Conservation (phyloP, 1,284 basidiomycete genomes). For the Trichosporon sp. region DNA sequence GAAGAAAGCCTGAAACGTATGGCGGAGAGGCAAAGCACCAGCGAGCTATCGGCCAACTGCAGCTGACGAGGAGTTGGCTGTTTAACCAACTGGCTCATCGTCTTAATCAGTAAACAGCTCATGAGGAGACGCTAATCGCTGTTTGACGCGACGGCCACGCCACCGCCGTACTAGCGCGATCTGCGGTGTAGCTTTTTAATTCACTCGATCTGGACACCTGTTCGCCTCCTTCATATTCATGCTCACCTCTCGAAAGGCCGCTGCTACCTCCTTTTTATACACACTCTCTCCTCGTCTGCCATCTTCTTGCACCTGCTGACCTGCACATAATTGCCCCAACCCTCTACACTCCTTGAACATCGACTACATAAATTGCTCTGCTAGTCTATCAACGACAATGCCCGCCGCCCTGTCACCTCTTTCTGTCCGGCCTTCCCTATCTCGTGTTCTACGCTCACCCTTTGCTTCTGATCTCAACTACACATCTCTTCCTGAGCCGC, state of each 20-base stretch:
- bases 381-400: neutral
- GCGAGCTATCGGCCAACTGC: no score
- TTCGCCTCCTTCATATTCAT: no score
- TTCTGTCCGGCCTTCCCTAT: neutral
- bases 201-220: no score
- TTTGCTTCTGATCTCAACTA: neutral
- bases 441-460: neutral
- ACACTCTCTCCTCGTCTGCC: neutral
- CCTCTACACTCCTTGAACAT: neutral
- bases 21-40: no score
- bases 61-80: no score
- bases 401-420: neutral
- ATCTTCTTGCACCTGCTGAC: neutral
- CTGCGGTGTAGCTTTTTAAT: no score
- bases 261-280: neutral
- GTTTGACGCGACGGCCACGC: no score
- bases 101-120: no score
- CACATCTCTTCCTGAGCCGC: neutral
- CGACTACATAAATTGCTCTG: neutral
- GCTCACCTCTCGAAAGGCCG: neutral
- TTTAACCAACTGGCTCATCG: no score
- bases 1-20: no score
- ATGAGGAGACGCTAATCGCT: no score
- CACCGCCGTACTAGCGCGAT: no score
- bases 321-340: neutral